phyloP scores from a whole-genome alignment of 306 rosid genomes.

The Acacia acuminata region DNA sequence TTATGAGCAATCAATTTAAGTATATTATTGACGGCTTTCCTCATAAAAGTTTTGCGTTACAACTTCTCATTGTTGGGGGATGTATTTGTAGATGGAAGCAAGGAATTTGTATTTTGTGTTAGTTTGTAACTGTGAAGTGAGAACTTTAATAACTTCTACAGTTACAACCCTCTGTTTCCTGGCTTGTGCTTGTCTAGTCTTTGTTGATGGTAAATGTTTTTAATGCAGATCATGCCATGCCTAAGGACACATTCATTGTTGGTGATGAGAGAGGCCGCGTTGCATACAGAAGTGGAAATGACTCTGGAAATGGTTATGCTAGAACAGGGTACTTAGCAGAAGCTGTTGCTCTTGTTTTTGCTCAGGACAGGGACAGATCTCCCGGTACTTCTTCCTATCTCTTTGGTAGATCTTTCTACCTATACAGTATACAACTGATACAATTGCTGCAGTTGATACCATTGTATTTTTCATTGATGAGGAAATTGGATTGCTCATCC shows the following conservation, averaged over 20 bases:
- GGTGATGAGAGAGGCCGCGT: constrained; percentile 72
- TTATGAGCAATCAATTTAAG: not conserved
- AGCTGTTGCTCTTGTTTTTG: constrained; percentile 80
- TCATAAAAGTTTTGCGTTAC: not conserved
- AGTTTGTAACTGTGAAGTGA: constrained; percentile 19
- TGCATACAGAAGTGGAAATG: constrained; percentile 43
- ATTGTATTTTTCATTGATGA: not conserved
- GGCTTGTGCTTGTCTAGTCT: constrained; percentile 7
- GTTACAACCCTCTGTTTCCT: not conserved
- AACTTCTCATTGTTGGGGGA: constrained; percentile 15
- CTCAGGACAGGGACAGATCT: constrained; percentile 54
- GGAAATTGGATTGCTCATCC: not conserved
- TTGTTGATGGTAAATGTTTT: constrained; percentile 10
- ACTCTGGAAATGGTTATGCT: constrained; percentile 41
- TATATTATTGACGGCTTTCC: constrained; percentile 22
- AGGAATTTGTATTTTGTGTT: constrained; percentile 8
- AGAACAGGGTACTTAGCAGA: constrained; percentile 34
- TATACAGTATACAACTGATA: constrained; percentile 5
- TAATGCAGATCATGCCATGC: constrained; percentile 76
- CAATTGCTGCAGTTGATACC: constrained; percentile 17
- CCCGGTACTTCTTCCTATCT: constrained; percentile 48
- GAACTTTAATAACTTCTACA: constrained; percentile 7
- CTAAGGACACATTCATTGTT: constrained; percentile 67
- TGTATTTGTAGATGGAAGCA: not conserved
- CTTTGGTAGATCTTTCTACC: constrained; percentile 23